Conservation (phyloP, 306 rosid genomes). For the Heteromeles arbutifolia region DNA sequence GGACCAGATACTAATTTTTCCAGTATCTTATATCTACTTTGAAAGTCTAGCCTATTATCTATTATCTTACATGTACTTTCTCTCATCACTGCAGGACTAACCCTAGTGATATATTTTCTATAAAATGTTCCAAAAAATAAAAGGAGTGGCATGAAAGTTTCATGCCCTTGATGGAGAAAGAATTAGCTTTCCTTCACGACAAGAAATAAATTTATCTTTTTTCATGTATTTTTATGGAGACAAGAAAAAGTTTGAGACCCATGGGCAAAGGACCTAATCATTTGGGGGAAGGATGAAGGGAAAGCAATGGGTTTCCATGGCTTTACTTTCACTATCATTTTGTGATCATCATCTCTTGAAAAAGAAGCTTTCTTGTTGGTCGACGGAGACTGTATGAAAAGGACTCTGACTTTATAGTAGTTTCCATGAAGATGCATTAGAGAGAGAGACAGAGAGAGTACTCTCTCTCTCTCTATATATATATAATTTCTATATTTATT, state of each 20-base stretch:
- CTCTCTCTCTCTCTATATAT: too few species aligned
- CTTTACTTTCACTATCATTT: constrained; percentile 64
- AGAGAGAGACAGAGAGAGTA: not conserved
- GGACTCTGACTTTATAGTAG: constrained; percentile 28
- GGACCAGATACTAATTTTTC: too few species aligned
- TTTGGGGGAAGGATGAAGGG: constrained; percentile 54
- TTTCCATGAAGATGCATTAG: not conserved
- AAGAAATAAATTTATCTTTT: constrained; percentile 18
- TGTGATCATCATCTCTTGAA: constrained; percentile 63
- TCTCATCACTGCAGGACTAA: not conserved
- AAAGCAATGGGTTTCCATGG: constrained; percentile 40
- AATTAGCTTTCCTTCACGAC: constrained; percentile 8
- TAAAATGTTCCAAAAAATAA: not conserved
- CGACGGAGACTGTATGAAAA: constrained; percentile 36
- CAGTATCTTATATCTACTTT: too few species aligned
- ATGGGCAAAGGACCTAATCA: constrained; percentile 44
- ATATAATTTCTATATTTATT: not conserved
- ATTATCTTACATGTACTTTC: too few species aligned
- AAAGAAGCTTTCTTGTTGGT: constrained; percentile 73
- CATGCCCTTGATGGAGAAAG: constrained; percentile 8
- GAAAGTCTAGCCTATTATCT: too few species aligned
- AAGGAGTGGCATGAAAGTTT: not conserved
- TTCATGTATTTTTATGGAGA: constrained; percentile 4
- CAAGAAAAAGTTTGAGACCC: constrained; percentile 27
- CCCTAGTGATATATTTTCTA: not conserved